A percentile compares a stretch with the other conserved stretches of the same genome.
Evolutionary conservation across 139 green algal species (phyloP).

Genomic region (Dunaliella primolecta): DNA sequence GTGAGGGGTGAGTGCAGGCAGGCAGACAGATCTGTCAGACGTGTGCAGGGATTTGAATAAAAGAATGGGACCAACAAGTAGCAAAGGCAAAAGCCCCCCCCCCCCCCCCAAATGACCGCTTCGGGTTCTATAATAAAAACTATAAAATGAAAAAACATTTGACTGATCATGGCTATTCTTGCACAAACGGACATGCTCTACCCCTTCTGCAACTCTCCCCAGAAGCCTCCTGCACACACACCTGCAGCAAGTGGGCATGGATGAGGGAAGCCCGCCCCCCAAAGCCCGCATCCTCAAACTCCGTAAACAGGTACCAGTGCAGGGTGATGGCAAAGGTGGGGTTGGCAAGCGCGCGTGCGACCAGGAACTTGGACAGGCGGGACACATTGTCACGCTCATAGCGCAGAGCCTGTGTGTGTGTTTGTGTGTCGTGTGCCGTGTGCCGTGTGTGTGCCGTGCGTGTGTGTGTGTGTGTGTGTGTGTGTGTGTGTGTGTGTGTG

Average conservation of each 20-base stretch:
- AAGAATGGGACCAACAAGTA: too few relatives aligned
- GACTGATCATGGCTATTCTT: too few relatives aligned
- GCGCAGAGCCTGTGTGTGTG: slow-evolving; percentile 82
- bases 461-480: neutral
- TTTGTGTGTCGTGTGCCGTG: too few relatives aligned
- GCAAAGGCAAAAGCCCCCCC: too few relatives aligned
- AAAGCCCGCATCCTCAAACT: slow-evolving; percentile 78
- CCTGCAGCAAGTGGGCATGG: slow-evolving; percentile 14
- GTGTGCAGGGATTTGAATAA: too few relatives aligned
- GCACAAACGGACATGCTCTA: too few relatives aligned
- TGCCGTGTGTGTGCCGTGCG: slow-evolving; percentile 15
- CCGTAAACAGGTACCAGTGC: slow-evolving; percentile 87
- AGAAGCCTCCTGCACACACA: neutral
- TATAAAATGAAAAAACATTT: too few relatives aligned
- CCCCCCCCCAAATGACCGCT: too few relatives aligned
- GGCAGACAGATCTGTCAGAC: too few relatives aligned
- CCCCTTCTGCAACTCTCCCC: too few relatives aligned
- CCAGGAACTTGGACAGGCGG: slow-evolving; percentile 72
- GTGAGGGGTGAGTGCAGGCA: too few relatives aligned
- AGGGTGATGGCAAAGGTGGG: slow-evolving; percentile 73
- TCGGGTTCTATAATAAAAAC: too few relatives aligned
- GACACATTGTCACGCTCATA: slow-evolving; percentile 75
- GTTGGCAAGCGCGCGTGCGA: slow-evolving; percentile 54
- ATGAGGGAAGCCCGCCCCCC: slow-evolving; percentile 44
- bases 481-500: neutral